Conservation (phyloP, 202 grass and related monocot species). For the Cymbopogon flexuosus region DNA sequence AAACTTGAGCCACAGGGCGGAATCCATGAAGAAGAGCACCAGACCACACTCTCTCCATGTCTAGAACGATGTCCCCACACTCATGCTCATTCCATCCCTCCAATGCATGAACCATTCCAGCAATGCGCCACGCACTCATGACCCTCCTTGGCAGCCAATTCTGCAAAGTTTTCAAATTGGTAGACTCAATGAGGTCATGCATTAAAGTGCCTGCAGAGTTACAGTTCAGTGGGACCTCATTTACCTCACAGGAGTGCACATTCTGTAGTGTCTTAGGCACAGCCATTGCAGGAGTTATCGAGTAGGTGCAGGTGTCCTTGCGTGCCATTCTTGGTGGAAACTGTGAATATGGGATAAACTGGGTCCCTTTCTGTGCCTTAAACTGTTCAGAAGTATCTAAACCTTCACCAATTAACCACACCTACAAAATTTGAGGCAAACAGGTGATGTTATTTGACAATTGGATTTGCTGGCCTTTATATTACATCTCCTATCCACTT, state of each 20-base stretch:
- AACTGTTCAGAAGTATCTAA: slow-evolving; percentile 29
- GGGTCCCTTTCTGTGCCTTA: slow-evolving; percentile 43
- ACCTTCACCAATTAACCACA: slow-evolving; percentile 51
- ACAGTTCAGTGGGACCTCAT: neutral
- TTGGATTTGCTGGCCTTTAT: neutral
- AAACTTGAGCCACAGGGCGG: slow-evolving; percentile 35
- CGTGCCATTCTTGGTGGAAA: slow-evolving; percentile 43
- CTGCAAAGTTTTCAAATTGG: slow-evolving; percentile 23
- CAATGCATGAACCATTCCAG: slow-evolving; percentile 68
- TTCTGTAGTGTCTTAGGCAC: slow-evolving; percentile 48
- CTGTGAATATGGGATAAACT: slow-evolving; percentile 48
- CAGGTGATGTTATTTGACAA: neutral
- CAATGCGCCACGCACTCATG: slow-evolving; percentile 77
- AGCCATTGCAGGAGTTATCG: slow-evolving; percentile 45
- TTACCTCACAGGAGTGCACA: slow-evolving; percentile 62
- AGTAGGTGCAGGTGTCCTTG: slow-evolving; percentile 44
- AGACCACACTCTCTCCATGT: slow-evolving; percentile 59
- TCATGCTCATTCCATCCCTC: slow-evolving; percentile 59
- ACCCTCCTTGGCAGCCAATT: slow-evolving; percentile 84
- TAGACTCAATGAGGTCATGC: neutral
- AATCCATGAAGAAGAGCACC: slow-evolving; percentile 64
- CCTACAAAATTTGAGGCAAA: slow-evolving; percentile 31
- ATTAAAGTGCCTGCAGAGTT: neutral
- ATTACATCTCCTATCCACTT: neutral
- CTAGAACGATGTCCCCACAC: slow-evolving; percentile 52